Percentiles rank a stretch among this genome's conserved stretches.
Conservation (phyloP, 805 yeast genomes). For the Maudiozyma turicensis region DNA sequence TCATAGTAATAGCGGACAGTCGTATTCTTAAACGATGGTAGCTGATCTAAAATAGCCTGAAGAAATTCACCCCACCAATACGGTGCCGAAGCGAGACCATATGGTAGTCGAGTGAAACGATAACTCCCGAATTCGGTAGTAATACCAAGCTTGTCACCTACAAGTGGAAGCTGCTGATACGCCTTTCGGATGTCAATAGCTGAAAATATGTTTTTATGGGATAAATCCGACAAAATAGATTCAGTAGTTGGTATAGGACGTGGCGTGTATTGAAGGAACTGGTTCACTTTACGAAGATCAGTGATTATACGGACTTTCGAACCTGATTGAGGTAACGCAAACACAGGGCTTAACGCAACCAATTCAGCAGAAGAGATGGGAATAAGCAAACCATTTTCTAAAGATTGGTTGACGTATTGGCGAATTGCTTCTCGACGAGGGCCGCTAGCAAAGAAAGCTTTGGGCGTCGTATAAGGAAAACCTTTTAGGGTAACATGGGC, state of each 20-base stretch:
- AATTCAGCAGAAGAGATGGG: not conserved
- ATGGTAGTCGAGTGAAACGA: slow-evolving; percentile 1
- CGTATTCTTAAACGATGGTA: not conserved
- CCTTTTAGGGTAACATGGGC: too few species aligned
- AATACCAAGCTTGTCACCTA: slow-evolving; percentile 4
- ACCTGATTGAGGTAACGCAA: slow-evolving; percentile 1
- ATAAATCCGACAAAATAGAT: slow-evolving; percentile 3
- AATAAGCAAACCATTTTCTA: not conserved
- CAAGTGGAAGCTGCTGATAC: slow-evolving; percentile 4
- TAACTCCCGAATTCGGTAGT: slow-evolving; percentile 4
- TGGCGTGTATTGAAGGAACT: slow-evolving; percentile 2
- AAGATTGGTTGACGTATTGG: not conserved
- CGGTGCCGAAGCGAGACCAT: not conserved
- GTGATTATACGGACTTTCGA: slow-evolving; percentile 1
- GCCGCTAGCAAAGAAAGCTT: too few species aligned
- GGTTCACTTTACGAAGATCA: slow-evolving; percentile 2
- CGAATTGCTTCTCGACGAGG: too few species aligned
- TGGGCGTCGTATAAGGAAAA: too few species aligned
- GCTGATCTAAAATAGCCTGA: not conserved
- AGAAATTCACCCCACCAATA: slow-evolving; percentile 4
- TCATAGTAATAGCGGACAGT: slow-evolving; percentile 1
- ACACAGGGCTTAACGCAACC: slow-evolving; percentile 3
- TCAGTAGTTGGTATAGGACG: slow-evolving; percentile 3
- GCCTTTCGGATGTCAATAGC: slow-evolving; percentile 6
- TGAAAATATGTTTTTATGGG: slow-evolving; percentile 4